These are phyloP conservation scores for Collybia nuda DNA, from an alignment of 768 basidiomycete genomes.

Conservation along the genomic window DNA sequence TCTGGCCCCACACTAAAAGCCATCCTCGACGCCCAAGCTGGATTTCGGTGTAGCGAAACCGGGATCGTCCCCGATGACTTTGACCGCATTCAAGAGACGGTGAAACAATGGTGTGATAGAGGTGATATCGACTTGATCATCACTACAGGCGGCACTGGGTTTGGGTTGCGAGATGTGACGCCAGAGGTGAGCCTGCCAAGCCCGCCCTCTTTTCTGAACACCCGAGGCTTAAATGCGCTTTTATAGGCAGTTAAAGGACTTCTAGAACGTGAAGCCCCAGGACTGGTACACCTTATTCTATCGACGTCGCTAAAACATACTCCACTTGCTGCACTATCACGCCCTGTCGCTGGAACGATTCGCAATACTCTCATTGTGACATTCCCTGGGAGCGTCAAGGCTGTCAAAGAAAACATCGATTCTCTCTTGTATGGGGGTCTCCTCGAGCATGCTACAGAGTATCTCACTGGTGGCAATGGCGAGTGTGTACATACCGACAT, in stretches of 20 bases:
- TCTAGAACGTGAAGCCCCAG: constrained; percentile 67
- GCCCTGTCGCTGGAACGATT: constrained; percentile 79
- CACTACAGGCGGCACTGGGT: constrained; percentile 88
- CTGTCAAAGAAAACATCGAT: constrained; percentile 76
- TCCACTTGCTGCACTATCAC: constrained; percentile 77
- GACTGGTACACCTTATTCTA: constrained; percentile 74
- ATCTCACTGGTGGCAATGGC: constrained; percentile 69
- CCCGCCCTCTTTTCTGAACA: neutral
- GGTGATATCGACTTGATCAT: constrained; percentile 70
- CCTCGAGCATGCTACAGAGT: constrained; percentile 69
- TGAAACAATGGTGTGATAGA: constrained; percentile 45
- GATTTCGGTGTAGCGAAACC: constrained; percentile 34
- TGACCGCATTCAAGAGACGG: constrained; percentile 42
- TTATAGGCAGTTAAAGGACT: constrained; percentile 58
- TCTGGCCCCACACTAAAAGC: constrained; percentile 66
- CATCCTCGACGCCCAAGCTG: constrained; percentile 31
- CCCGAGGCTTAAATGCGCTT: neutral
- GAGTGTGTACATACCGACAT: constrained; percentile 53
- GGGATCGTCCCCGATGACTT: constrained; percentile 70
- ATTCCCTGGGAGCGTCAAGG: constrained; percentile 84
- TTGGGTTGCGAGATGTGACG: constrained; percentile 76
- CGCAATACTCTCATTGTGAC: constrained; percentile 70
- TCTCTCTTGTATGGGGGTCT: constrained; percentile 59
- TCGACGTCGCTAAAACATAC: constrained; percentile 71
- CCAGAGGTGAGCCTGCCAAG: constrained; percentile 60